Evolutionary conservation across 2,329 filamentous ascomycete species (phyloP).

Genomic region (Colletotrichum sp.): DNA sequence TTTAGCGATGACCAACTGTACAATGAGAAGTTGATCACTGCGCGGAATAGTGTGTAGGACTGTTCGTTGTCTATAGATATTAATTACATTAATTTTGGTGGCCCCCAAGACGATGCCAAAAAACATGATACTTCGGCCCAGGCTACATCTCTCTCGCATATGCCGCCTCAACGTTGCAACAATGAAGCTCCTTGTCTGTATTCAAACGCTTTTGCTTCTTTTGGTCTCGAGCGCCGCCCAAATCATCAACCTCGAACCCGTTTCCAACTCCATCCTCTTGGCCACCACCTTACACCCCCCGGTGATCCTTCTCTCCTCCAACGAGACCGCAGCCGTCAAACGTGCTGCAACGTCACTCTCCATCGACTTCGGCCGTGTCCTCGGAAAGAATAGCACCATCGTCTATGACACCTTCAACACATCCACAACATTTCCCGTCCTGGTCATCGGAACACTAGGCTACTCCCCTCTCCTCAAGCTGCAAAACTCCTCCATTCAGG

Average conservation of each 20-base stretch:
- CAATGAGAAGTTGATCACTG: neutral
- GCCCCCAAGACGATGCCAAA: neutral
- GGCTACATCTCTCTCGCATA: neutral
- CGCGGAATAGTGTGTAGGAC: fast-evolving
- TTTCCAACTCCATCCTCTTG: neutral
- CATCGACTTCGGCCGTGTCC: slow-evolving; percentile 55
- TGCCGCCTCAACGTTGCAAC: neutral
- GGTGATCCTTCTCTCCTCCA: neutral
- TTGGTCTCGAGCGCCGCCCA: neutral
- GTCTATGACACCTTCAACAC: neutral
- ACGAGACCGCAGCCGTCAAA: slow-evolving; percentile 40
- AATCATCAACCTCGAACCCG: neutral
- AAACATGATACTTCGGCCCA: neutral
- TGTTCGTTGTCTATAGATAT: neutral
- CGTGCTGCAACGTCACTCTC: slow-evolving; percentile 54
- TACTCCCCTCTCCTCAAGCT: slow-evolving; percentile 52
- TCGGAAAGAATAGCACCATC: slow-evolving; percentile 31
- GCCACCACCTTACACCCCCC: neutral
- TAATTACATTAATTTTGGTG: neutral
- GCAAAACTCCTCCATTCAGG: slow-evolving; percentile 49
- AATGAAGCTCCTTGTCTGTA: neutral
- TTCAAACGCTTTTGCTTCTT: neutral
- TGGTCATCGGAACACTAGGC: neutral
- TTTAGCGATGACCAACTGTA: neutral
- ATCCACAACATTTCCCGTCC: neutral